Base-by-base conservation (phyloP, 305 asterid species). In the Solanum hybrid region DNA sequence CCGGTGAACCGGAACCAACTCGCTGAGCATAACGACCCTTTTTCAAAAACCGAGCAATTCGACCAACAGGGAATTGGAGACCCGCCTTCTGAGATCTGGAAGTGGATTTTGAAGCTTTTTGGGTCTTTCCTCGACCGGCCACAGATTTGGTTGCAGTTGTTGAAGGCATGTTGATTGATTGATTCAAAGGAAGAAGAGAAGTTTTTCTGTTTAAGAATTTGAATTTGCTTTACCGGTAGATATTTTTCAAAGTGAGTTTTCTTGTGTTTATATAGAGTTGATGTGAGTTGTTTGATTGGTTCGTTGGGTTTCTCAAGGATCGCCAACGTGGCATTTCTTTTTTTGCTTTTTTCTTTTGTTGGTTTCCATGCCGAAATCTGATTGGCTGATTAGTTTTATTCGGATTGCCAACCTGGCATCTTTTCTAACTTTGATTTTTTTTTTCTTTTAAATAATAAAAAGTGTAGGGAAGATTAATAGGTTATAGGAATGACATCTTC, bases 1-100 rank as follows among this genome's bases (percentile, higher is more conserved):
- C 95, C 1, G 96, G 96, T 1, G 95, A 92, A 10, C 96, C 95
- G 0, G 95, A 92, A 3, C 96, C 95, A 6, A 93, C 95, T 72
- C 96, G 93, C 90, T 94, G 92, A 3, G 96, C 93, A 38, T 94
- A 94, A 51, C 92, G 92, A 4, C 96, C 96, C 31, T 91, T 90
- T 86, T 94, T 94, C 40, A 94, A 91, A 37, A 85, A 94, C 3
- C 95, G 91, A 3, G 96, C 95, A 88, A 94, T 86, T 56, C 96
- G 81, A 35, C 96, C 95, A 0, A 94, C 96, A 3, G 96, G 95
- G 79, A 94, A 94, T 34, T 94, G 95, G 20, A 94, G 94, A 12
- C 96, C 96, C 3, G 96, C 96, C 37, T 93, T 93, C 0, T 90
- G 84, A 6, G 96, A 93, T 79, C 93, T 92, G 36, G 95, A 87